Conservation (phyloP, 306 rosid genomes). For the Dalbergia oliveri region DNA sequence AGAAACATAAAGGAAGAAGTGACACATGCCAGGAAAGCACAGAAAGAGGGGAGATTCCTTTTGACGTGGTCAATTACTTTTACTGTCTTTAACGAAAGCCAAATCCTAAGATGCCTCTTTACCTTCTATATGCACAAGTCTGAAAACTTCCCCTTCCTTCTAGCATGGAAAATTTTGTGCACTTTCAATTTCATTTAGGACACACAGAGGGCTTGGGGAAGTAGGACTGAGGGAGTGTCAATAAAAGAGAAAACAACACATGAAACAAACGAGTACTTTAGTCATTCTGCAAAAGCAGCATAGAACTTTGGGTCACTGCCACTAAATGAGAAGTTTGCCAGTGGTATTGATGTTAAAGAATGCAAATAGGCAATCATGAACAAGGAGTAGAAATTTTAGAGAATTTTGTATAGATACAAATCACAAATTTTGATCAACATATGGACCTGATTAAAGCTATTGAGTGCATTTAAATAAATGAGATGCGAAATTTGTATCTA, state of each 20-base stretch:
- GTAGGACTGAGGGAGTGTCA: slow-evolving; percentile 50
- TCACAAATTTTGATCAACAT: too few species aligned
- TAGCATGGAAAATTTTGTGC: slow-evolving; percentile 54
- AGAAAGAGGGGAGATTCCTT: slow-evolving; percentile 56
- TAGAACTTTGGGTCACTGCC: slow-evolving; percentile 59
- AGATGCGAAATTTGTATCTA: too few species aligned
- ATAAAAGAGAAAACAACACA: slow-evolving; percentile 74
- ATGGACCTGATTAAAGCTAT: too few species aligned
- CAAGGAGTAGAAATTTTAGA: background rate
- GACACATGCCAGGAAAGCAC: slow-evolving; percentile 60
- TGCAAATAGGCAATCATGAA: slow-evolving; percentile 32
- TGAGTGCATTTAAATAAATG: too few species aligned
- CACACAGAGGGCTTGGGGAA: slow-evolving; percentile 49
- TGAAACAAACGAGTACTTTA: slow-evolving; percentile 69
- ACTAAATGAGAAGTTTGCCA: slow-evolving; percentile 55
- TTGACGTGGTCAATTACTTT: slow-evolving; percentile 57
- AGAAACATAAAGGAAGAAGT: slow-evolving; percentile 49
- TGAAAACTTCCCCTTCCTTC: slow-evolving; percentile 58
- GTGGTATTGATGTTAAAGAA: slow-evolving; percentile 37
- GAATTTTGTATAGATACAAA: too few species aligned
- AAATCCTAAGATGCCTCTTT: slow-evolving; percentile 81
- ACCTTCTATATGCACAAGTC: slow-evolving; percentile 57
- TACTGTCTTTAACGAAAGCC: slow-evolving; percentile 71
- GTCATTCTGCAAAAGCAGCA: slow-evolving; percentile 55
- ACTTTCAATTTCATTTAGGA: slow-evolving; percentile 74